phyloP scores from a whole-genome alignment of 257 asterid genomes.

The Thymus quinquecostatus region DNA sequence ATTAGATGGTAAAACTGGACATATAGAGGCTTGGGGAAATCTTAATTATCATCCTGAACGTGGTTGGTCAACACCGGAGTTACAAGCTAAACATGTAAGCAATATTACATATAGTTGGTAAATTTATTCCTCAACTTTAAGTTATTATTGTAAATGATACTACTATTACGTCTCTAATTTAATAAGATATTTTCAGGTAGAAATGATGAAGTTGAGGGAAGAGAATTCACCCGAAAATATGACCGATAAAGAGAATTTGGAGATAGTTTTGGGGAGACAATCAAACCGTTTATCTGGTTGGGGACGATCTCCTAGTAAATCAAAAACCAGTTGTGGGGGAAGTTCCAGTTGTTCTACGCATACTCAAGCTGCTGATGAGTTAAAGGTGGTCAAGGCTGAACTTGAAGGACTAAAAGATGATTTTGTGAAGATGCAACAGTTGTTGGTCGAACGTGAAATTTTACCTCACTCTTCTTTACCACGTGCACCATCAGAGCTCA shows the following conservation, averaged over 20 bases:
- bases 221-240: not conserved
- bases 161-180: not conserved
- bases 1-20: not conserved
- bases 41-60: not conserved
- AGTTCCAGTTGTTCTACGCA: not conserved
- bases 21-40: not conserved
- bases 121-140: not conserved
- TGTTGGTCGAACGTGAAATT: too few relatives aligned
- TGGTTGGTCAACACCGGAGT: not conserved
- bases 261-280: not conserved
- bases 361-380: not conserved
- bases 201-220: not conserved
- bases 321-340: not conserved
- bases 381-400: too few relatives aligned
- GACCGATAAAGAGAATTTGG: not conserved
- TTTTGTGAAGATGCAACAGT: too few relatives aligned
- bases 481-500: too few relatives aligned
- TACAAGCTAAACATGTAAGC: not conserved
- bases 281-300: not conserved
- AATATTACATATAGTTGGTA: not conserved
- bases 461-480: too few relatives aligned
- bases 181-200: not conserved
- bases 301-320: not conserved
- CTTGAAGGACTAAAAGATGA: too few relatives aligned
- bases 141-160: too few relatives aligned